phyloP scores from a whole-genome alignment of 352 stramenopile genomes.

The Phytophthora pini region DNA sequence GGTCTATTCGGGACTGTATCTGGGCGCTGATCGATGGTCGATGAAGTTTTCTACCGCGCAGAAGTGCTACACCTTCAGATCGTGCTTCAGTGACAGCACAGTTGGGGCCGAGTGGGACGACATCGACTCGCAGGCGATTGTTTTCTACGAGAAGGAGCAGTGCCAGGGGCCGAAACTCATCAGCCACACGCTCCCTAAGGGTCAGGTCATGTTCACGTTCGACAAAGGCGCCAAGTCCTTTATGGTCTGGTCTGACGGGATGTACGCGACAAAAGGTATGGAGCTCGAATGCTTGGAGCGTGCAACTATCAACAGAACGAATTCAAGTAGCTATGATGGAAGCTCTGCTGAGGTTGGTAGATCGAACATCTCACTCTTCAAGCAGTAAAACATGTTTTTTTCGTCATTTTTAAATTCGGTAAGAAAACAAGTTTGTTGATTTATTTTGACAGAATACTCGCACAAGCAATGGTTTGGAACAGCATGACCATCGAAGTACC shows the following conservation, averaged over 20 bases:
- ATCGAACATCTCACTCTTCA: too few species aligned
- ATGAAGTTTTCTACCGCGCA: conserved; percentile 27
- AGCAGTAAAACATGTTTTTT: too few species aligned
- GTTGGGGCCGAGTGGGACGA: conserved; percentile 22
- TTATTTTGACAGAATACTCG: too few species aligned
- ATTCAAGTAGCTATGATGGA: not conserved
- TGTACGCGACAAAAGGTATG: conserved; percentile 24
- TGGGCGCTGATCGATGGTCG: conserved; percentile 4
- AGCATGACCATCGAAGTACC: too few species aligned
- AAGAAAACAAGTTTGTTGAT: too few species aligned
- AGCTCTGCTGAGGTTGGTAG: too few species aligned
- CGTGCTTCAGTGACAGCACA: conserved; percentile 4
- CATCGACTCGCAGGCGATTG: conserved; percentile 8
- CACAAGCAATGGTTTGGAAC: too few species aligned
- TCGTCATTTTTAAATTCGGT: too few species aligned
- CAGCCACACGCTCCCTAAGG: conserved; percentile 13
- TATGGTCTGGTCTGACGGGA: conserved; percentile 28
- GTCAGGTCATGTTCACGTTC: conserved; percentile 19
- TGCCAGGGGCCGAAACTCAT: conserved; percentile 19
- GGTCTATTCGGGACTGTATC: conserved; percentile 15
- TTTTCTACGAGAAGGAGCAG: conserved; percentile 28
- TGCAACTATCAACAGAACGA: conserved; percentile 6
- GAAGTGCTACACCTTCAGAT: conserved; percentile 32
- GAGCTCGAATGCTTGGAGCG: conserved; percentile 19
- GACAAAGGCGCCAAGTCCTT: conserved; percentile 29